phyloP scores from a whole-genome alignment of 352 stramenopile genomes.

The Globisporangium abappressorium region DNA sequence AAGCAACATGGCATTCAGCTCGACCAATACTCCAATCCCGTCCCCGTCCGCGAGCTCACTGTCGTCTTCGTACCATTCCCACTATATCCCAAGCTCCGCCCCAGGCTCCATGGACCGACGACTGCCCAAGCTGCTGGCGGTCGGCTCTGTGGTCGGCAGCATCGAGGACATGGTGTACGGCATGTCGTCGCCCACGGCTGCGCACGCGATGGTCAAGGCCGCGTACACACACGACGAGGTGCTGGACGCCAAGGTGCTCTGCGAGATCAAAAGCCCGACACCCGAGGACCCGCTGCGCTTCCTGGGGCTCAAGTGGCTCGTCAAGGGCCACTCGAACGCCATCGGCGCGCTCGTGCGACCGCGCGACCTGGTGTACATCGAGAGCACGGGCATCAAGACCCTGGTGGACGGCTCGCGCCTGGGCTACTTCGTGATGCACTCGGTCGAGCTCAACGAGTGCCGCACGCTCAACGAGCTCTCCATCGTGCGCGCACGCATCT shows the following conservation, averaged over 20 bases:
- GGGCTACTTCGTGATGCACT: constrained; percentile 65
- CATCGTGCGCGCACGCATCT: constrained; percentile 39
- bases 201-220: constrained; percentile 28
- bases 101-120: neutral
- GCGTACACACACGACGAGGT: constrained; percentile 38
- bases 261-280: constrained; percentile 29
- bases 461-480: constrained; percentile 24
- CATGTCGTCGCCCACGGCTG: constrained; percentile 29
- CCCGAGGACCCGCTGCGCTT: constrained; percentile 46
- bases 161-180: constrained; percentile 61
- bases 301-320: constrained; percentile 41
- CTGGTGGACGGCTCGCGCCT: constrained; percentile 10
- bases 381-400: constrained; percentile 39
- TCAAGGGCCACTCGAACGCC: constrained; percentile 11
- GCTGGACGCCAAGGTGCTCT: constrained; percentile 38
- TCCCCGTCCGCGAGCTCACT: neutral
- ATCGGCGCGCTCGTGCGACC: constrained; percentile 28
- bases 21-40: neutral
- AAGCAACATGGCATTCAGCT: neutral
- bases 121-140: constrained; percentile 31
- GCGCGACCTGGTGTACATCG: constrained; percentile 58
- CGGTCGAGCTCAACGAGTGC: constrained; percentile 41
- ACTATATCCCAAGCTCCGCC: neutral
- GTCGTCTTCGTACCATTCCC: neutral
- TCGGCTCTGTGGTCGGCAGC: constrained; percentile 36